Conservation (phyloP, 805 yeast species). For the Zygotorulaspora danielsina region DNA sequence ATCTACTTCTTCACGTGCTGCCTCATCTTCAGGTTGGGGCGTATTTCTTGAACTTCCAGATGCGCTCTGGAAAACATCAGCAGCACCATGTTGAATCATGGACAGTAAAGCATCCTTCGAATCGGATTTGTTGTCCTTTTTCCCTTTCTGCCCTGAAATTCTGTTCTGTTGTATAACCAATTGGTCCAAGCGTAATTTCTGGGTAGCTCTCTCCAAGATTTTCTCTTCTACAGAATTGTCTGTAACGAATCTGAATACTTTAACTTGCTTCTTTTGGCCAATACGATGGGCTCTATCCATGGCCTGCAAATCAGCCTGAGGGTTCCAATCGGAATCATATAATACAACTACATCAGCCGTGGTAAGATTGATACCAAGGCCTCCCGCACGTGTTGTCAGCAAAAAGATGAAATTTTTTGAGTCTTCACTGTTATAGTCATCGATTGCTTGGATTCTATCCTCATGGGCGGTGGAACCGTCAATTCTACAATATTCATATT, state of each 20-base stretch:
- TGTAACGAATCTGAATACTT: constrained; percentile 71
- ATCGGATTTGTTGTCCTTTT: constrained; percentile 32
- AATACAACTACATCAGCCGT: constrained; percentile 74
- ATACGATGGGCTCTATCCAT: constrained; percentile 89
- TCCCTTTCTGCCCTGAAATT: constrained; percentile 23
- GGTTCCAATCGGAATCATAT: constrained; percentile 84
- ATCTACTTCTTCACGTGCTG: constrained; percentile 43
- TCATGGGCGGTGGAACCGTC: constrained; percentile 81
- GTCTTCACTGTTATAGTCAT: constrained; percentile 73
- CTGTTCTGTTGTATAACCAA: constrained; percentile 79
- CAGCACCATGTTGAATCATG: constrained; percentile 84
- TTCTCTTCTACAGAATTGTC: constrained; percentile 83
- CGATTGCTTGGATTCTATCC: constrained; percentile 71
- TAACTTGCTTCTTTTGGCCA: constrained; percentile 81
- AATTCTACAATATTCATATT: constrained; percentile 68
- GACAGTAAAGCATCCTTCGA: constrained; percentile 69
- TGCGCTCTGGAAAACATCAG: constrained; percentile 45
- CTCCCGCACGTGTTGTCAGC: constrained; percentile 85
- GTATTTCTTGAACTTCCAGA: constrained; percentile 23
- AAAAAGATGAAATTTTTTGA: constrained; percentile 69
- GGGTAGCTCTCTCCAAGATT: constrained; percentile 76
- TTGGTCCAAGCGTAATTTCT: constrained; percentile 72
- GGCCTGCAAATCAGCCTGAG: constrained; percentile 84
- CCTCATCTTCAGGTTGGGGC: constrained; percentile 30
- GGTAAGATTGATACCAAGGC: constrained; percentile 78